Evolutionary conservation across 108 stramenopile genomes (phyloP), one percentile per base, ranked within the genome.

Genomic region (Skeletonema tropicum): DNA sequence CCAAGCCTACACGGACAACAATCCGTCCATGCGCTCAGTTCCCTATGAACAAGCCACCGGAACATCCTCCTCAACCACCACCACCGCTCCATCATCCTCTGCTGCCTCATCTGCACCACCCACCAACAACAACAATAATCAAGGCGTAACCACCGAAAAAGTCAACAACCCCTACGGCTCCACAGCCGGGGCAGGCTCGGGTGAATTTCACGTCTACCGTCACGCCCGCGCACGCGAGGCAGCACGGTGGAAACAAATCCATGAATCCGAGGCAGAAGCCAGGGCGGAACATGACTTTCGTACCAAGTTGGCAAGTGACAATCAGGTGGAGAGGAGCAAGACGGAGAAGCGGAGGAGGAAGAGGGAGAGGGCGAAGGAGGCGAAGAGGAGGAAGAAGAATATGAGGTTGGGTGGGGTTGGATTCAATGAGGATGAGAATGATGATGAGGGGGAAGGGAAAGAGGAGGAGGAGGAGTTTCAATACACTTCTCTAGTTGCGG

Each of bases 131-230:
- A 45, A 42, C 13, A 42, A 42, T 15, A 70, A 71, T 39, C 84
- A 81, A 41, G 26, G 26, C 26, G 85, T 92, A 74, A 62, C 61
- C 23, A 70, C 89, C 32, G 96, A 97, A 85, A 93, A 92, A 67
- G 92, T 95, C n/a, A 71, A 88, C 68, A 97, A 97, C 72, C 91
- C 94, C 21, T 95, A 95, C 70, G 96, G 96, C 26, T 91, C 90
- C 46, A 90, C 90, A 4, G 92, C 93, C 8, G 96, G 96, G 14
- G 93, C 94, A 14, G 92, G 94, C 11, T 89, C 88, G 0, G 93
- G 94, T 6, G 96, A 97, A 65, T 97, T 97, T 75, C 94, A 97
- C 83, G 81, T 94, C 41, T 97, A 97, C 71, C 91, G 96, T 15
- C 94, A 94, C 65, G 91, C 94, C 3, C 89, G 96, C 7, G 87